Percentiles rank a stretch among this genome's conserved stretches.
These are phyloP conservation scores for Trichosporon asahii DNA, from an alignment of 1,284 basidiomycete species.

Conservation along the genomic window DNA sequence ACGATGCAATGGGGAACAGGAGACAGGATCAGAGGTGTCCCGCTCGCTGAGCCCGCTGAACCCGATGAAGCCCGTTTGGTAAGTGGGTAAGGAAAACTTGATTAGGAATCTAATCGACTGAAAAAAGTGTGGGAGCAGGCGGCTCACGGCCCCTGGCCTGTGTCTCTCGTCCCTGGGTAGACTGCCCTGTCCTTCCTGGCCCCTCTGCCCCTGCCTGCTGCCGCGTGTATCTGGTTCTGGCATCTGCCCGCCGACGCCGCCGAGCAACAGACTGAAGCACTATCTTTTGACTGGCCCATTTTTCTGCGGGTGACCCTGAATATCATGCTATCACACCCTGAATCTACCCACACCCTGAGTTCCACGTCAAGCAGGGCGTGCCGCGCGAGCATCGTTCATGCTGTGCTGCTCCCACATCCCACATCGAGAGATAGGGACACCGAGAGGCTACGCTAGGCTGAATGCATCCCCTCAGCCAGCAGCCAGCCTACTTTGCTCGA, in stretches of 20 bases:
- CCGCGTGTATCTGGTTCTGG: too few relatives aligned
- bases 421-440: neutral
- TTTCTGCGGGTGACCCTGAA: neutral
- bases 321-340: neutral
- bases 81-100: neutral
- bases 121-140: neutral
- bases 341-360: neutral
- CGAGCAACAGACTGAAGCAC: neutral
- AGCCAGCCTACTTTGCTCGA: neutral
- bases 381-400: neutral
- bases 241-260: too few relatives aligned
- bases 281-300: neutral
- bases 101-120: neutral
- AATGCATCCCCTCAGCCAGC: neutral
- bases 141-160: neutral
- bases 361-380: neutral
- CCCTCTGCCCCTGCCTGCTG: too few relatives aligned
- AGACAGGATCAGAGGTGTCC: neutral
- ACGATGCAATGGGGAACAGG: neutral
- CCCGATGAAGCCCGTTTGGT: neutral
- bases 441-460: neutral
- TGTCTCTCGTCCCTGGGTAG: neutral
- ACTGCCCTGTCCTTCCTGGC: neutral
- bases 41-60: neutral
- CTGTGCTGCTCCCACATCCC: neutral